Percentiles rank a stretch among this genome's conserved stretches.
Evolutionary conservation across 2,329 filamentous ascomycete genomes (phyloP).

Genomic region (Mycosphaerelloides madeirae): DNA sequence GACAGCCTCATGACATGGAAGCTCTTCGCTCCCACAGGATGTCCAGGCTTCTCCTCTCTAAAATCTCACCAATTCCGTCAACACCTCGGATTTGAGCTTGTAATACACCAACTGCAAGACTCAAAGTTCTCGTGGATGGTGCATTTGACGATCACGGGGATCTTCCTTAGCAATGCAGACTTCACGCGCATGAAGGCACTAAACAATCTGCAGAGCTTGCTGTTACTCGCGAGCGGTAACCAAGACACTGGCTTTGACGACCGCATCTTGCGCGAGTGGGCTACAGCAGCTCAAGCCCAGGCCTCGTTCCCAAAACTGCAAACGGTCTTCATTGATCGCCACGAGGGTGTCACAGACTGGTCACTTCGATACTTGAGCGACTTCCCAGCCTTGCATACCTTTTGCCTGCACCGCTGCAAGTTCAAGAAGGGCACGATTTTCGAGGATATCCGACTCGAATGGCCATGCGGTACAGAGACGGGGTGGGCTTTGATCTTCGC

Average conservation of each 20-base stretch:
- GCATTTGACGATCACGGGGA: slow-evolving; percentile 12
- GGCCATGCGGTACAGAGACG: too few relatives aligned
- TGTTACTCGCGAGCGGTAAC: slow-evolving; percentile 2
- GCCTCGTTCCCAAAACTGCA: slow-evolving; percentile 17
- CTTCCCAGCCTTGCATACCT: slow-evolving; percentile 17
- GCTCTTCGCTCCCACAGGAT: slow-evolving; percentile 7
- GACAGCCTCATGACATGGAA: slow-evolving; percentile 7
- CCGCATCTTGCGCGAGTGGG: slow-evolving; percentile 21
- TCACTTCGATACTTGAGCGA: slow-evolving; percentile 14
- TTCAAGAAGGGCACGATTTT: too few relatives aligned
- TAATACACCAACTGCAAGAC: background rate
- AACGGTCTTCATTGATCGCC: slow-evolving; percentile 14
- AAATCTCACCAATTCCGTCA: background rate
- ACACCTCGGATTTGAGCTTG: background rate
- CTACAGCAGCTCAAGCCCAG: slow-evolving; percentile 10
- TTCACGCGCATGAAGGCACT: slow-evolving; percentile 12
- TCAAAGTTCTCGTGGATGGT: slow-evolving; percentile 17
- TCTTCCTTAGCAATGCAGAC: slow-evolving; percentile 3
- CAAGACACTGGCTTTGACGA: slow-evolving; percentile 10
- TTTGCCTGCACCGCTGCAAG: slow-evolving; percentile 9
- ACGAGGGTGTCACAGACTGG: slow-evolving; percentile 8
- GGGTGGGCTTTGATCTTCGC: too few relatives aligned
- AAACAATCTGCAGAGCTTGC: slow-evolving; percentile 14
- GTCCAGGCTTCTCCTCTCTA: background rate
- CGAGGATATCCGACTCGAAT: too few relatives aligned